Base-by-base conservation (phyloP, 148 eudicot species). In the Rhododendron ovatum region DNA sequence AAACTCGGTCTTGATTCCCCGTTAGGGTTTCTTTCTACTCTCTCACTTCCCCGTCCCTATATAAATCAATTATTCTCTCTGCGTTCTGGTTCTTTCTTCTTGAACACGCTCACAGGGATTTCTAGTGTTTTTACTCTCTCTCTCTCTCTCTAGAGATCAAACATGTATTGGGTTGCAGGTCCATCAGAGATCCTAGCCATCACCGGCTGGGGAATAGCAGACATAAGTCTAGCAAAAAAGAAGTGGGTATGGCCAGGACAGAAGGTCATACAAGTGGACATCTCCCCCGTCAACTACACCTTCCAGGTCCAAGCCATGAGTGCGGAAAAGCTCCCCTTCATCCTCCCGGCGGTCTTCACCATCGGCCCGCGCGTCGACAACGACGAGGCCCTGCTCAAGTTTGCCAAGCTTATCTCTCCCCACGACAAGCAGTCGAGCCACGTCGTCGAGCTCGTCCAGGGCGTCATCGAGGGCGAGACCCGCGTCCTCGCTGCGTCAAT, bases 251-350 rank as follows among this genome's bases (percentile, higher is more conserved):
- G 77, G 77, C 77, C 12, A 9, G 59, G 59, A 63, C 82, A 48
- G 4, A 14, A 5, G n/a, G 3, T 14, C 82, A 15, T 1, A 2
- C 9, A 24, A 5, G 45, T 80, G 30, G 82, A 80, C 61, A 22
- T 80, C 37, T 48, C 82, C 10, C 82, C 82, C 0, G 82, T 50
- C 9, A 80, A 80, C 82, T 80, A 80, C 61, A 80, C 63, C 59
- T 80, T 80, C 39, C 37, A 80, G 28, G 82, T 80, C 22, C 61
- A 80, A 13, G 82, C 82, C 61, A 80, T 80, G 82, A 80, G 82
- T 22, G 82, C 63, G 0, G 82, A 80, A 57, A 80, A 80, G 61
- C 82, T 80, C 18, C 61, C 82, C 11, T 80, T 18, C 63, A 39
- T 82, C 20, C 50, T 82, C 35, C 75, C 11, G 2, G 61, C 61